Conservation (phyloP, 2,329 filamentous ascomycete genomes). For the Paracorniculantispora psalliotae region DNA sequence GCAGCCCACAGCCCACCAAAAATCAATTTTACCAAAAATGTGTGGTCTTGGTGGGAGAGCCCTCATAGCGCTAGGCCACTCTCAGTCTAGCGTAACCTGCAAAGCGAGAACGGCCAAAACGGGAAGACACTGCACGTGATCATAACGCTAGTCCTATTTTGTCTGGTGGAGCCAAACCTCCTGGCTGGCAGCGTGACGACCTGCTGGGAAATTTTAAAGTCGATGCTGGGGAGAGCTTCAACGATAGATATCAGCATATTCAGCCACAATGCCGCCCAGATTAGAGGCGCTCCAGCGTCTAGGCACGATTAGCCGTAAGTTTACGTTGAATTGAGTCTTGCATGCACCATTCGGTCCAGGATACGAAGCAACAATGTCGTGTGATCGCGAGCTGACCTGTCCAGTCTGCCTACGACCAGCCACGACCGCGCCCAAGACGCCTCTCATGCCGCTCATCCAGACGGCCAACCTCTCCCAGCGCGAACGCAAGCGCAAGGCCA, state of each 20-base stretch:
- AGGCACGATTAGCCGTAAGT: conserved; percentile 55
- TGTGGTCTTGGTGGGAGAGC: conserved; percentile 28
- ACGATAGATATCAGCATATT: conserved; percentile 3
- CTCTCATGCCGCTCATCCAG: conserved; percentile 56
- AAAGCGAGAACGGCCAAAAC: neutral
- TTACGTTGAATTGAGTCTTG: conserved; percentile 13
- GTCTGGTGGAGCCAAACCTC: neutral
- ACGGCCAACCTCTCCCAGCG: conserved; percentile 58
- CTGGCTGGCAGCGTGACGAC: neutral
- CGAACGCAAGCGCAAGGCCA: conserved; percentile 60
- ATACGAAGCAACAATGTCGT: too few species aligned
- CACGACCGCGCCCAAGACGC: conserved; percentile 39
- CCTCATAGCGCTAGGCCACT: conserved; percentile 27
- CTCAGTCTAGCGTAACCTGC: conserved; percentile 17
- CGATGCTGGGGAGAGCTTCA: conserved; percentile 15
- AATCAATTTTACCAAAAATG: conserved; percentile 32
- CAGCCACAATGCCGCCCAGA: conserved; percentile 60
- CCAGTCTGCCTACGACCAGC: conserved; percentile 58
- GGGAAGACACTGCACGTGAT: conserved; percentile 29
- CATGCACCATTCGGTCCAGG: neutral
- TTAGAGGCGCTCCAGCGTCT: conserved; percentile 57
- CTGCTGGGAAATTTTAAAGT: conserved; percentile 31
- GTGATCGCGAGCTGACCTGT: conserved; percentile 19
- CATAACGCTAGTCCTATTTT: conserved; percentile 15
- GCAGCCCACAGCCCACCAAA: conserved; percentile 19